Base-by-base conservation (phyloP, 2,329 filamentous ascomycete genomes). In the Ophiosphaerella korrae region DNA sequence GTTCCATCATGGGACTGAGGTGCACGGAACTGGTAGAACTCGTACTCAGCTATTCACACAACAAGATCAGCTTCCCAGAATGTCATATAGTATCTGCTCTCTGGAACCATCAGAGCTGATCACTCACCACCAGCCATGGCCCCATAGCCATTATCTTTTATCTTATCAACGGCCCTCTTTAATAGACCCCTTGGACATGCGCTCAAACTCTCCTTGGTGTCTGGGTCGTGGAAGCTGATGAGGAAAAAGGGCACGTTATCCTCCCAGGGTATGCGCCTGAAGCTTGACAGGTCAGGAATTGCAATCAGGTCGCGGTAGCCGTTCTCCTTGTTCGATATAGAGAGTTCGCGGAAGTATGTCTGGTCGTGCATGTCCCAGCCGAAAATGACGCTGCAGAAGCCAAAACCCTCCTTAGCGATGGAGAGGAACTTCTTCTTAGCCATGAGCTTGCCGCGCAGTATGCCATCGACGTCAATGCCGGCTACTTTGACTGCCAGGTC, bases 291-390 rank as follows among this genome's bases (percentile, higher is more conserved):
- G 68, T 97, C 92, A 1, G 92, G 87, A 33, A 93, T 79, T 12
- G 92, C 92, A 43, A 96, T 82, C 37, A 96, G 77, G 73, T 96
- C 92, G 58, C 88, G 84, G 75, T 96, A 96, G 37, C 92, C 92
- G 71, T 96, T 96, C 67, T 90, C 87, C 62, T 89, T 89, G 77
- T 96, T 96, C 76, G 90, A 94, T 73, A 96, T 88, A 67, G 84
- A 84, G 57, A 96, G 83, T 76, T 96, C 92, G 63, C 83, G 85
- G 72, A 90, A 87, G 74, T 96, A 97, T 9, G 90, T 95, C 78
- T 86, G 82, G 69, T 97, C 92, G 75, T 97, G 92, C 90, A 96
- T 96, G 75, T 97, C 92, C 92, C 92, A 96, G 71, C 92, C 92
- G 67, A 96, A 96, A 59, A 96, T 86, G 61, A 96, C 91, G 16